Conservation (phyloP, 805 yeast species). For the Lipomyces mesembrius region DNA sequence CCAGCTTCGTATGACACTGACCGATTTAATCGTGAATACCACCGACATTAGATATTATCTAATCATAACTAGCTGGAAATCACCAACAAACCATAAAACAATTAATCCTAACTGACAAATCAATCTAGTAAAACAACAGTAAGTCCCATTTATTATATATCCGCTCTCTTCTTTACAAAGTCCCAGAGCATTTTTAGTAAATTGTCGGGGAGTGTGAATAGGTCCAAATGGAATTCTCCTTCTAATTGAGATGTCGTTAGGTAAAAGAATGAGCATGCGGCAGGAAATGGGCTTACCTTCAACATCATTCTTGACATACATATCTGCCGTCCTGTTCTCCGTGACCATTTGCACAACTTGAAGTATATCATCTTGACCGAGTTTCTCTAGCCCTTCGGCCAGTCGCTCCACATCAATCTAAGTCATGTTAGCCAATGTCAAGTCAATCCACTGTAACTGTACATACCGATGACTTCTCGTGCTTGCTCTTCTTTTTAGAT, state of each 20-base stretch:
- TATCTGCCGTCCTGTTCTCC: slow-evolving; percentile 90
- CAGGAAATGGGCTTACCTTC: slow-evolving; percentile 50
- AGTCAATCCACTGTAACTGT: neutral
- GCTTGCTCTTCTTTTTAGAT: slow-evolving; percentile 47
- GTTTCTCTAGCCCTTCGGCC: slow-evolving; percentile 85
- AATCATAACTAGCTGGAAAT: neutral
- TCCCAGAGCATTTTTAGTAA: slow-evolving; percentile 93
- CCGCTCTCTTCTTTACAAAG: slow-evolving; percentile 61
- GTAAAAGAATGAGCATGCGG: neutral
- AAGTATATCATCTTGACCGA: slow-evolving; percentile 88
- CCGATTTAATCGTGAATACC: neutral
- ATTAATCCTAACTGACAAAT: neutral
- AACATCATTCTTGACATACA: slow-evolving; percentile 93
- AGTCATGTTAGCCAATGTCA: slow-evolving; percentile 34
- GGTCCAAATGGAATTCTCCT: slow-evolving; percentile 96
- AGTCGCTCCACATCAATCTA: slow-evolving; percentile 82
- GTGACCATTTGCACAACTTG: slow-evolving; percentile 98
- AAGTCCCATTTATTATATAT: slow-evolving; percentile 6
- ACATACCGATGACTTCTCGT: slow-evolving; percentile 51
- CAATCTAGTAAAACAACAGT: neutral
- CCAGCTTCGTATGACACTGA: neutral
- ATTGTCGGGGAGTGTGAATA: slow-evolving; percentile 89
- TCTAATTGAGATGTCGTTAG: slow-evolving; percentile 46
- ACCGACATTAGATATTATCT: neutral
- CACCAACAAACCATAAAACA: neutral